phyloP scores from a whole-genome alignment of 1,139 yeast species.

The Debaryomyces singareniensis region DNA sequence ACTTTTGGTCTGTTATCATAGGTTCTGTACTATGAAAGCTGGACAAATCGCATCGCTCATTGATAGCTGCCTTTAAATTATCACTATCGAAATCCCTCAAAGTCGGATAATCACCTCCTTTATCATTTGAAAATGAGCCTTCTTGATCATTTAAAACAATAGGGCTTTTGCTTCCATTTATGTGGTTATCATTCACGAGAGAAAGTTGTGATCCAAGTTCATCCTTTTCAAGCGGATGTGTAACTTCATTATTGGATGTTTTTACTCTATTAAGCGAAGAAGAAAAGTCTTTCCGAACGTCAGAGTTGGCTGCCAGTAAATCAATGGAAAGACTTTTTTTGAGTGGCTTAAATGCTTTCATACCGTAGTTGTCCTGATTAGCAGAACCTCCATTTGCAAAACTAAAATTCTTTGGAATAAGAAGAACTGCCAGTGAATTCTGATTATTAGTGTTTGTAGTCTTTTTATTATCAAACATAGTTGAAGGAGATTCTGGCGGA shows the following conservation, averaged over 20 bases:
- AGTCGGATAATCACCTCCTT: background rate
- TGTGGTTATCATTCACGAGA: no score
- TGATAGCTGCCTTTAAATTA: background rate
- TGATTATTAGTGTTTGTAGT: constrained; percentile 6
- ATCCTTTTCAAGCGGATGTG: no score
- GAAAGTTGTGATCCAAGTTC: background rate
- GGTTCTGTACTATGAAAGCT: no score
- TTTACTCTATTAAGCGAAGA: background rate
- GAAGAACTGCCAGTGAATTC: constrained; percentile 32
- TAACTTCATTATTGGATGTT: background rate
- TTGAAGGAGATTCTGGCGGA: constrained; percentile 24
- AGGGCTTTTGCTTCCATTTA: no score
- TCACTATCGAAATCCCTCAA: background rate
- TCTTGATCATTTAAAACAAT: background rate
- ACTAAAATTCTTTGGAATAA: constrained; percentile 42
- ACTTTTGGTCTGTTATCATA: background rate
- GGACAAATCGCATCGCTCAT: no score
- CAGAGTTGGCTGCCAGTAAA: constrained; percentile 10
- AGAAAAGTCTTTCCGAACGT: background rate
- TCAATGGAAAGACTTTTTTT: constrained; percentile 26
- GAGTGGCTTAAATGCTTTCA: background rate
- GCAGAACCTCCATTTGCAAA: constrained; percentile 15
- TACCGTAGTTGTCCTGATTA: background rate
- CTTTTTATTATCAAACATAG: constrained; percentile 6
- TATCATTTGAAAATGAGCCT: background rate